These are phyloP conservation scores for Arabidopsis thaliana DNA, from an alignment of 345 rosid species.

Conservation along the genomic window DNA sequence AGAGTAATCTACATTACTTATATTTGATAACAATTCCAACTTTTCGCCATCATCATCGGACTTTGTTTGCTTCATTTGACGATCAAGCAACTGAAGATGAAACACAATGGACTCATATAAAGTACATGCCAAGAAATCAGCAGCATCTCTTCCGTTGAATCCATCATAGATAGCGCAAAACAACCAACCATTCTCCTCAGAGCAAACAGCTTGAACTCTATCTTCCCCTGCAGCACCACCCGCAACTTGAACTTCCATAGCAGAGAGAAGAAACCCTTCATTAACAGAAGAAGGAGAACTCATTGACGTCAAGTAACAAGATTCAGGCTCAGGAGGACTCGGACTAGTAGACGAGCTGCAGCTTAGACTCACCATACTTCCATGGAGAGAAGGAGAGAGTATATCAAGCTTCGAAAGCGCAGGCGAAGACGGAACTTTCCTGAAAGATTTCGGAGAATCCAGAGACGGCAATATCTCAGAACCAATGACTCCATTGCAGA, in stretches of 20 bases:
- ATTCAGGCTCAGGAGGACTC: constrained; percentile 68
- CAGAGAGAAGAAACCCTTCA: constrained; percentile 66
- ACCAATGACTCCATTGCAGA: constrained; percentile 88
- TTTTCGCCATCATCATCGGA: constrained; percentile 43
- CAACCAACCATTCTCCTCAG: constrained; percentile 93
- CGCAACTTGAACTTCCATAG: constrained; percentile 87
- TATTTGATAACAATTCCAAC: constrained; percentile 37
- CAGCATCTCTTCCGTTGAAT: constrained; percentile 97
- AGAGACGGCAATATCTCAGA: constrained; percentile 83
- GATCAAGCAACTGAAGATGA: constrained; percentile 60
- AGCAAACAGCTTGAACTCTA: constrained; percentile 97
- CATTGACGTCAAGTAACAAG: constrained; percentile 56
- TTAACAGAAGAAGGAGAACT: constrained; percentile 63
- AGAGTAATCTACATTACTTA: constrained; percentile 40
- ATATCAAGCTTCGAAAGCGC: constrained; percentile 78
- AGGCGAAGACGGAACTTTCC: constrained; percentile 79
- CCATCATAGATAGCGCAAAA: constrained; percentile 95
- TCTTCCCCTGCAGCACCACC: constrained; percentile 99
- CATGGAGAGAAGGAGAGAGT: constrained; percentile 85
- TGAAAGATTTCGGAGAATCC: constrained; percentile 90
- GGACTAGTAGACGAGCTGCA: constrained; percentile 74
- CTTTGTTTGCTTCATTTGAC: constrained; percentile 57
- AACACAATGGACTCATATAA: constrained; percentile 74
- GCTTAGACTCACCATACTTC: constrained; percentile 77
- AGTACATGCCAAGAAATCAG: constrained; percentile 96